A percentile compares a stretch with the other conserved stretches of the same genome.
Conservation (phyloP, 1,284 basidiomycete species). For the Trametes pubescens region DNA sequence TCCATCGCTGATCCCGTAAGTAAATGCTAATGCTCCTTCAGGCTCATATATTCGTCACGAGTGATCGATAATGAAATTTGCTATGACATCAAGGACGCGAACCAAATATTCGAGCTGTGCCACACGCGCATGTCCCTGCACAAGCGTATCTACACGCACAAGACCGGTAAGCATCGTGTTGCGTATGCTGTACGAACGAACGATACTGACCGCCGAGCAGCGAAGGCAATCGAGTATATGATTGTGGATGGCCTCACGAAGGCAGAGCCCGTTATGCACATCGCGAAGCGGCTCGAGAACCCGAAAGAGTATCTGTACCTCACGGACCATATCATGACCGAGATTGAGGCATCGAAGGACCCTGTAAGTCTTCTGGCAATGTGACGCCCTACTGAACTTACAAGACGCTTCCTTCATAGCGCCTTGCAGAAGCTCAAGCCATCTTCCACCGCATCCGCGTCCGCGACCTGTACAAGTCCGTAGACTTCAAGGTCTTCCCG, state of each 20-base stretch:
- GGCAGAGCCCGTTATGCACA: conserved; percentile 69
- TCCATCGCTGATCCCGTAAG: not conserved
- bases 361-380: conserved; percentile 46
- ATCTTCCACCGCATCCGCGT: conserved; percentile 67
- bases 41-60: conserved; percentile 74
- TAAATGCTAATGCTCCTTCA: conserved; percentile 36
- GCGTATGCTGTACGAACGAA: not conserved
- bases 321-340: conserved; percentile 69
- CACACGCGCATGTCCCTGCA: conserved; percentile 77
- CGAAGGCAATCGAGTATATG: conserved; percentile 82
- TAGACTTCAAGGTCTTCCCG: conserved; percentile 72
- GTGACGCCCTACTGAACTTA: not conserved
- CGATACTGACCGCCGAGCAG: conserved; percentile 43
- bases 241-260: conserved; percentile 73
- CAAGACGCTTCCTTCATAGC: conserved; percentile 46
- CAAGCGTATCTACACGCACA: conserved; percentile 81
- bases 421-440: conserved; percentile 61
- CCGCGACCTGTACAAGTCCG: conserved; percentile 72
- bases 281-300: conserved; percentile 63
- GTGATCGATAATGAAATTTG: conserved; percentile 79
- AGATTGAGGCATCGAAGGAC: conserved; percentile 61
- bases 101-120: conserved; percentile 76
- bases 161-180: conserved; percentile 59
- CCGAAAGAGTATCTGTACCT: conserved; percentile 68
- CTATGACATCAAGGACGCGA: conserved; percentile 81